These are phyloP conservation scores for Phialophora verrucosa DNA, from an alignment of 2,329 filamentous ascomycete species.

Conservation along the genomic window DNA sequence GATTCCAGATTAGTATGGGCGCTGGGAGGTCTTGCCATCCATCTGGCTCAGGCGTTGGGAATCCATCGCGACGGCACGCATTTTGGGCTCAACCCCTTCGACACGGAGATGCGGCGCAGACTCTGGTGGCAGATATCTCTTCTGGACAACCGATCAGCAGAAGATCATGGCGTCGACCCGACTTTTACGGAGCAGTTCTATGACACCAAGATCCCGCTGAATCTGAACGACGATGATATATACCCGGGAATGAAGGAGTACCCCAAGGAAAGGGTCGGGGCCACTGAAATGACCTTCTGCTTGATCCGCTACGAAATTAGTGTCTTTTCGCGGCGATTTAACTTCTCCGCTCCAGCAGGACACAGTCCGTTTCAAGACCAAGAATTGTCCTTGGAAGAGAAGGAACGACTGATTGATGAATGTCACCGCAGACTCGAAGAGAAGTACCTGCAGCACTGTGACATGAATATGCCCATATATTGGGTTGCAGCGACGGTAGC, in stretches of 20 bases:
- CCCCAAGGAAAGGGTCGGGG: conserved; percentile 57
- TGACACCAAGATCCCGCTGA: conserved; percentile 61
- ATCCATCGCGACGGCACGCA: conserved; percentile 55
- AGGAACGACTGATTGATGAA: conserved; percentile 56
- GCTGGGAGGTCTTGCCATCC: conserved; percentile 50
- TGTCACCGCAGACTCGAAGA: conserved; percentile 61
- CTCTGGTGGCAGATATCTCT: conserved; percentile 52
- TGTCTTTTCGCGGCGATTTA: conserved; percentile 49
- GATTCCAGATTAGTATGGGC: conserved; percentile 53
- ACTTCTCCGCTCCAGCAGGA: conserved; percentile 44
- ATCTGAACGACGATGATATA: conserved; percentile 58
- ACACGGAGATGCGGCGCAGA: conserved; percentile 48
- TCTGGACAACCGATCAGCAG: conserved; percentile 65
- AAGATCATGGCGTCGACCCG: conserved; percentile 68
- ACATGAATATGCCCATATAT: conserved; percentile 61
- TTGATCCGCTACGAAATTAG: conserved; percentile 62
- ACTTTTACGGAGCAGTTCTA: conserved; percentile 64
- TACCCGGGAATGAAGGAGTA: conserved; percentile 55
- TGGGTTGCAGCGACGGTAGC: conserved; percentile 73
- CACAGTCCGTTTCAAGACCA: conserved; percentile 31
- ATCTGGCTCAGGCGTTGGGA: conserved; percentile 47
- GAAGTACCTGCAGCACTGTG: conserved; percentile 60
- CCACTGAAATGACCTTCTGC: conserved; percentile 60
- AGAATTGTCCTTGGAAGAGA: conserved; percentile 41
- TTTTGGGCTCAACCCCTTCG: conserved; percentile 61